Conservation (phyloP, 2,329 filamentous ascomycete species). For the Aspergillus quadricinctus region DNA sequence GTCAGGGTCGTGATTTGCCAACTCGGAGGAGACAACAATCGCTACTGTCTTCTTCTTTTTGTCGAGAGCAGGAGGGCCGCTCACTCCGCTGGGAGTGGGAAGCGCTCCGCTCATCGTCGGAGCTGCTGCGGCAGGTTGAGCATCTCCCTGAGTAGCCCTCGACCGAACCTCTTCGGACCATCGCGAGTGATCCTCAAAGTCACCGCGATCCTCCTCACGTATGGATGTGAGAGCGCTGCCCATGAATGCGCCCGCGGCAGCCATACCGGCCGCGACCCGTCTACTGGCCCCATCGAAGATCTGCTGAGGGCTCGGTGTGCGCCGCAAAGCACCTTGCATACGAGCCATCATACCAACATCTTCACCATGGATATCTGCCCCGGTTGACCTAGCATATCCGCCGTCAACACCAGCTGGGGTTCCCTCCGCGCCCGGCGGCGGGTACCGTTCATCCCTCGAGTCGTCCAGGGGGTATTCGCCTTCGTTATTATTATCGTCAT, state of each 20-base stretch:
- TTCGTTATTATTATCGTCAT: constrained; percentile 68
- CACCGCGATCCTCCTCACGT: constrained; percentile 74
- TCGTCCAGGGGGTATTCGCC: constrained; percentile 49
- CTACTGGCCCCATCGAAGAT: constrained; percentile 79
- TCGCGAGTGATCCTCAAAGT: constrained; percentile 78
- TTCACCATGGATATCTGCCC: constrained; percentile 36
- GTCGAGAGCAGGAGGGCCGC: constrained; percentile 20
- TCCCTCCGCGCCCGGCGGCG: constrained; percentile 21
- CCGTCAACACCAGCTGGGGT: constrained; percentile 26
- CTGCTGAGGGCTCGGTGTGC: constrained; percentile 83
- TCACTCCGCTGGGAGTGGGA: constrained; percentile 31
- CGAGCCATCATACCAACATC: constrained; percentile 64
- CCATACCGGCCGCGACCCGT: constrained; percentile 73
- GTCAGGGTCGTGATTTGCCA: constrained; percentile 53
- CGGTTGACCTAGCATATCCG: constrained; percentile 32
- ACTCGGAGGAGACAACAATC: constrained; percentile 80
- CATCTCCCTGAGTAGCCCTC: constrained; percentile 42
- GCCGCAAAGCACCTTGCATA: constrained; percentile 74
- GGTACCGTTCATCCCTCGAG: constrained; percentile 12
- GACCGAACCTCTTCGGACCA: constrained; percentile 89
- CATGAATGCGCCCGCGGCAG: constrained; percentile 76
- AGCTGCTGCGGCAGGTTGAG: constrained; percentile 19
- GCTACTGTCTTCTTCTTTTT: constrained; percentile 73
- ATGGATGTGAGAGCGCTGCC: constrained; percentile 80
- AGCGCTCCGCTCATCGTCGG: constrained; percentile 28